Base-by-base conservation (phyloP, 305 asterid species). In the Solanum hybrid region DNA sequence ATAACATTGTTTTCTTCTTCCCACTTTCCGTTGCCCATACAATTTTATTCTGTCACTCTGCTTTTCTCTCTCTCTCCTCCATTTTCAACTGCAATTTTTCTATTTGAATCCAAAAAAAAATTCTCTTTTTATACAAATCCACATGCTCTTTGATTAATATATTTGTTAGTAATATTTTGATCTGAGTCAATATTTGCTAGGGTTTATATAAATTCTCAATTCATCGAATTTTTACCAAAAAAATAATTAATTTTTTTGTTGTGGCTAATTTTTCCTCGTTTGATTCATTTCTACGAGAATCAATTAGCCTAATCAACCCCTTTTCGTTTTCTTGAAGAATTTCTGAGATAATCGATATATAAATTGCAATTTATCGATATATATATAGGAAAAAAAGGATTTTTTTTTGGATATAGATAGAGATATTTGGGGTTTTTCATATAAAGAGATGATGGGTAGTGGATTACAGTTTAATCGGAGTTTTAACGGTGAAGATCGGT, bases 391-490 rank as follows among this genome's bases (percentile, higher is more conserved):
- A 86, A 72, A 31, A n/a, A 38, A 4, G 5, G 22, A 11, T 1
- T 56, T 60, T 20, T 56, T 60, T 60, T 60, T 7, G 1, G 2
- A 60, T 60, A 60, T 79, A 5, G 38, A 36, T 42, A 27, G 24
- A 71, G 51, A 79, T n/a, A 42, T 37, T 82, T 3, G 89, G 92
- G 92, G 92, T 86, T 93, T 90, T 85, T 90, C 26, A 46, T 81
- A 87, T 89, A 73, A 6, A 31, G 85, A 38, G 76, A 91, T 97
- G 99, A 93, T 93, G 93, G 99, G 98, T 79, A 91, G 98, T 85
- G 98, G 99, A 89, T 90, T 96, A 94, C 98, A 95, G 94, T 94
- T 95, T 92, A 94, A 93, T 92, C 89, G 96, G 94, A 95, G 95
- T 93, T 93, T 94, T 91, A 93, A 95, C 69, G 97, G 96, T 34